Percentiles rank a stretch among this genome's conserved stretches.
Evolutionary conservation across 73 alveolate genomes (phyloP).

Genomic region (Effrenium voratum): DNA sequence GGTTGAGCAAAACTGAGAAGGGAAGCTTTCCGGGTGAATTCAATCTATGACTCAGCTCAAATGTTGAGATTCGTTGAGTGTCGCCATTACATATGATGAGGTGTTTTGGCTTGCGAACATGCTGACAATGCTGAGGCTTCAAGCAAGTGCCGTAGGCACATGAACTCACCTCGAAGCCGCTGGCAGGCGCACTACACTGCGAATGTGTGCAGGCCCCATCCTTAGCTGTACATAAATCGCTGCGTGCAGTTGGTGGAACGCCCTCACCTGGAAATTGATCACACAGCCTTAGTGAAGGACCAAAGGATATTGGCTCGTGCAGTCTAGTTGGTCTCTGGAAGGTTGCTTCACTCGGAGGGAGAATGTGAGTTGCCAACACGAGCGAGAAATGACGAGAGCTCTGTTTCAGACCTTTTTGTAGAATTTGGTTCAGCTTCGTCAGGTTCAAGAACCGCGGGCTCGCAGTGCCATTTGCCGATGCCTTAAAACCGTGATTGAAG

Average conservation of each 20-base stretch:
- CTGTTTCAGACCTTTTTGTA: too few species aligned
- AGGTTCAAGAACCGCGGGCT: constrained; percentile 63
- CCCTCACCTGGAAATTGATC: neutral
- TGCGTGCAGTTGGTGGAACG: neutral
- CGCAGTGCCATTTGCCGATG: constrained; percentile 20
- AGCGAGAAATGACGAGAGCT: neutral
- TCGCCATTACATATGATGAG: neutral
- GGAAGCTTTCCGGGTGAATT: neutral
- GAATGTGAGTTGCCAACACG: neutral
- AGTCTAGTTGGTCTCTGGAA: neutral
- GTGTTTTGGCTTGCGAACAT: neutral
- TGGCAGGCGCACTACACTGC: constrained; percentile 33
- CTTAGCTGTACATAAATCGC: neutral
- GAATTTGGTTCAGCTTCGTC: neutral
- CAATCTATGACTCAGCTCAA: neutral
- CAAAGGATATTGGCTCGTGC: neutral
- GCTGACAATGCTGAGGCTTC: neutral
- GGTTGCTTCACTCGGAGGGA: neutral
- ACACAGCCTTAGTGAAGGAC: neutral
- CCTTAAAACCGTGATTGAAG: neutral
- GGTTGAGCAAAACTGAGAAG: neutral
- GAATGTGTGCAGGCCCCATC: neutral
- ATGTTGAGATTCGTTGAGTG: neutral
- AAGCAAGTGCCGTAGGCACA: neutral
- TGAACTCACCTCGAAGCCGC: neutral